Evolutionary conservation across 306 rosid species (phyloP), one percentile per base, ranked within the genome.

Genomic region (Comarum palustre): DNA sequence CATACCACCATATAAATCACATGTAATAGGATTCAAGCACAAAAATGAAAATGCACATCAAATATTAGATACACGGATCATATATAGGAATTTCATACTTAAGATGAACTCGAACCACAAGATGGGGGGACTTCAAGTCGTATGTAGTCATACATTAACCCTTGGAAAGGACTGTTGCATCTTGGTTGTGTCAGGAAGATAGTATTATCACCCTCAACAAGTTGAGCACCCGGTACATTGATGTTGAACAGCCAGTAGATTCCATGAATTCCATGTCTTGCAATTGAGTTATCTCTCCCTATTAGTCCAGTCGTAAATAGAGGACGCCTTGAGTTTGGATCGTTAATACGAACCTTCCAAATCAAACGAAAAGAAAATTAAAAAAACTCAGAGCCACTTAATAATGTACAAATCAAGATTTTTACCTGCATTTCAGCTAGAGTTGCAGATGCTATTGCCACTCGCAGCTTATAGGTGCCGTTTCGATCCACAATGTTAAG

Each of bases 251-350:
- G 77, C 91, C 97, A 80, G 77, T 89, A 81, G 45, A 94, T 86
- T 46, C 99, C 99, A 77, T 89, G 97, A 71, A 94, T 89, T 58
- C 99, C 99, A 60, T 88, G 99, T 75, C 99, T 88, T 0, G 99
- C 99, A 15, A 91, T 75, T 15, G 99, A 89, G 78, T 94, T 94
- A 71, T 94, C 99, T 77, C 82, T 89, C 71, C 99, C 99, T 67
- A 94, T 91, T 61, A 88, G 62, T 38, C 99, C 99, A 72, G 90
- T 91, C 36, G 97, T 86, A 85, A 94, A 94, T 59, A 89, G 59
- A 46, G 99, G 89, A 1, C 87, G 86, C 73, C 71, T 68, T 25
- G 84, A 45, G 45, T 83, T 82, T 25, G 96, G 77, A 67, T 91
- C 87, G 42, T 94, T 91, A 8, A 94, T 84, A 66, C 91, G 84